Conservation (phyloP, 371 early-diverging fungal genomes). For the Mortierella sp. region DNA sequence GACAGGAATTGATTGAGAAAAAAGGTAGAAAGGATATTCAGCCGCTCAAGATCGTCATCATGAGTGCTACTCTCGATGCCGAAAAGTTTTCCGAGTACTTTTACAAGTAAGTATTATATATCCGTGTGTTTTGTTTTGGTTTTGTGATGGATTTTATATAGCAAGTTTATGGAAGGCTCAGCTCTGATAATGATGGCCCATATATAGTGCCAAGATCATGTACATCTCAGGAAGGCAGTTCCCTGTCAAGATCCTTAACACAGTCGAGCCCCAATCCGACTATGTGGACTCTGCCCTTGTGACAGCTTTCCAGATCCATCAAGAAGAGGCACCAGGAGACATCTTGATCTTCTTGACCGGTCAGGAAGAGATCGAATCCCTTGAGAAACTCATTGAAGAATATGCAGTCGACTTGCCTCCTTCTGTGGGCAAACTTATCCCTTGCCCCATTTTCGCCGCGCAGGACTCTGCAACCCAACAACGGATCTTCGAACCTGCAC, state of each 20-base stretch:
- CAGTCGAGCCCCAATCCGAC: conserved; percentile 83
- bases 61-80: conserved; percentile 98
- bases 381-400: conserved; percentile 84
- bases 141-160: no score
- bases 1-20: conserved; percentile 60
- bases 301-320: conserved; percentile 90
- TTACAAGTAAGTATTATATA: conserved; percentile 59
- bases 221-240: conserved; percentile 89
- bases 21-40: conserved; percentile 58
- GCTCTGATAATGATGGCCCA: no score
- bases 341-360: conserved; percentile 86
- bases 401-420: conserved; percentile 77
- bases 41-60: conserved; percentile 90
- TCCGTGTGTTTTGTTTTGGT: no score
- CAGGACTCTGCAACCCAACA: conserved; percentile 93
- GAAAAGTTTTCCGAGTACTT: conserved; percentile 92
- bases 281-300: conserved; percentile 92
- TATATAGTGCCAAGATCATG: conserved; percentile 82
- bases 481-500: conserved; percentile 90
- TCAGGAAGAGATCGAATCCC: conserved; percentile 93
- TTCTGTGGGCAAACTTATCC: conserved; percentile 77
- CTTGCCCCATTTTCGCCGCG: conserved; percentile 92
- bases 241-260: conserved; percentile 88
- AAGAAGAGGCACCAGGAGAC: conserved; percentile 88
- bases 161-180: no score